These are phyloP conservation scores for Mariannaea elegans DNA, from an alignment of 2,329 filamentous ascomycete genomes.

Conservation along the genomic window DNA sequence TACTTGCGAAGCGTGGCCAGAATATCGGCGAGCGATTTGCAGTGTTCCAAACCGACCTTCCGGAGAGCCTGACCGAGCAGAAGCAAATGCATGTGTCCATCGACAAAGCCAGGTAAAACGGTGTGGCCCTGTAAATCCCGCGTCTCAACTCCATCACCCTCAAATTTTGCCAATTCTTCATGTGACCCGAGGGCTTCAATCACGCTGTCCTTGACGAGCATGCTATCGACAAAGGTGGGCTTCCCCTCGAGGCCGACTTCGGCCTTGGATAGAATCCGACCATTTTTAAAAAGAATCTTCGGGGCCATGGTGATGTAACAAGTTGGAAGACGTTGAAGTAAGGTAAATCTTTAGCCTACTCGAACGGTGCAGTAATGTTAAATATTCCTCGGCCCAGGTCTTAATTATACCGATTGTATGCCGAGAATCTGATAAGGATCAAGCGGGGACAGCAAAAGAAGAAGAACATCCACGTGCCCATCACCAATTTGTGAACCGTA, in stretches of 20 bases:
- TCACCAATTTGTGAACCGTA: neutral
- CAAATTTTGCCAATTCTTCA: slow-evolving; percentile 37
- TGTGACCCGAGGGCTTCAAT: slow-evolving; percentile 47
- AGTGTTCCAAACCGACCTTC: slow-evolving; percentile 59
- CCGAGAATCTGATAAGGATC: neutral
- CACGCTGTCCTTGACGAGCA: slow-evolving; percentile 46
- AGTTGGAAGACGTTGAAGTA: too few relatives aligned
- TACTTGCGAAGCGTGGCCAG: slow-evolving; percentile 54
- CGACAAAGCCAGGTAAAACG: slow-evolving; percentile 65
- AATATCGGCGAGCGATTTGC: slow-evolving; percentile 60
- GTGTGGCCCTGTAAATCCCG: slow-evolving; percentile 46
- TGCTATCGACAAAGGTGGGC: slow-evolving; percentile 43
- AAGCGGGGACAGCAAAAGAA: neutral
- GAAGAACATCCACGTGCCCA: slow-evolving; percentile 16
- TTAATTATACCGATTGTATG: too few relatives aligned
- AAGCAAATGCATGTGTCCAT: slow-evolving; percentile 66
- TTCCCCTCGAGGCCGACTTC: slow-evolving; percentile 35
- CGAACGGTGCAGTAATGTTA: too few relatives aligned
- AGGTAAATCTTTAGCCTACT: too few relatives aligned
- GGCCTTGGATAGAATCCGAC: slow-evolving; percentile 39
- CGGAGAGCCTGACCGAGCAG: slow-evolving; percentile 62
- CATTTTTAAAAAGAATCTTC: slow-evolving; percentile 39
- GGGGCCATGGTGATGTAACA: slow-evolving; percentile 22
- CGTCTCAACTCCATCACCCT: slow-evolving; percentile 9
- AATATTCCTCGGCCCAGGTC: too few relatives aligned